A percentile compares a stretch with the other conserved stretches of the same genome.
Conservation (phyloP, 2,329 filamentous ascomycete species). For the Fusarium denticulatum region DNA sequence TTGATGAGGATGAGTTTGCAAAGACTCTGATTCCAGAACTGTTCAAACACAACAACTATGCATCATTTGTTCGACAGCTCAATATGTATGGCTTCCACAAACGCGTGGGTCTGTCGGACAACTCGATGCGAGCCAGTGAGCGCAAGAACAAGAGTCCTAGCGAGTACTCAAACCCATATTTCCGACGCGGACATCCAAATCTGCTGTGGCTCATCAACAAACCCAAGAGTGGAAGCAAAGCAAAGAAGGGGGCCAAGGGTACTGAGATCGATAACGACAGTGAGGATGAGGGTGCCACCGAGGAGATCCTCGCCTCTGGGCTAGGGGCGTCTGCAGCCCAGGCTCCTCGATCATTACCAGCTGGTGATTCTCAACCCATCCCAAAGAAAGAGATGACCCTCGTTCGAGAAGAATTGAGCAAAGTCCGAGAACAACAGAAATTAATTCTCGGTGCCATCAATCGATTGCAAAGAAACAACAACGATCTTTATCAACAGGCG, state of each 20-base stretch:
- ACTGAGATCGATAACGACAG: constrained; percentile 78
- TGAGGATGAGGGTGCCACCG: constrained; percentile 58
- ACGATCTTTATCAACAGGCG: constrained; percentile 87
- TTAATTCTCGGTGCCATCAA: constrained; percentile 85
- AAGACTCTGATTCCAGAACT: constrained; percentile 96
- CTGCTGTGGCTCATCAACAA: constrained; percentile 97
- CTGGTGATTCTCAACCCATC: constrained; percentile 59
- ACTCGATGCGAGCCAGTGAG: constrained; percentile 97
- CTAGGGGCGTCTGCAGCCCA: constrained; percentile 32
- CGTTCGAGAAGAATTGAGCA: constrained; percentile 81
- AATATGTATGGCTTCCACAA: constrained; percentile 99
- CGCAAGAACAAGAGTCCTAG: constrained; percentile 97
- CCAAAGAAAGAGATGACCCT: constrained; percentile 79
- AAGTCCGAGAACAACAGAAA: constrained; percentile 85
- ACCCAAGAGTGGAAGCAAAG: constrained; percentile 77
- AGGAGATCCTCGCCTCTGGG: constrained; percentile 50
- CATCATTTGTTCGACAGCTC: constrained; percentile 92
- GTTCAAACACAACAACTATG: constrained; percentile 99
- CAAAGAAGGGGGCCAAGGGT: constrained; percentile 67
- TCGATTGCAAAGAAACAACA: constrained; percentile 84
- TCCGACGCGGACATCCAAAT: constrained; percentile 91
- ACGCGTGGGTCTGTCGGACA: constrained; percentile 90
- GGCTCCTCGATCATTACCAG: constrained; percentile 49
- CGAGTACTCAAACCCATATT: constrained; percentile 98
- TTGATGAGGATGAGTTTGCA: constrained; percentile 98